Evolutionary conservation across 805 yeast genomes (phyloP), one percentile per base, ranked within the genome.

Genomic region (Ogataea kodamae): DNA sequence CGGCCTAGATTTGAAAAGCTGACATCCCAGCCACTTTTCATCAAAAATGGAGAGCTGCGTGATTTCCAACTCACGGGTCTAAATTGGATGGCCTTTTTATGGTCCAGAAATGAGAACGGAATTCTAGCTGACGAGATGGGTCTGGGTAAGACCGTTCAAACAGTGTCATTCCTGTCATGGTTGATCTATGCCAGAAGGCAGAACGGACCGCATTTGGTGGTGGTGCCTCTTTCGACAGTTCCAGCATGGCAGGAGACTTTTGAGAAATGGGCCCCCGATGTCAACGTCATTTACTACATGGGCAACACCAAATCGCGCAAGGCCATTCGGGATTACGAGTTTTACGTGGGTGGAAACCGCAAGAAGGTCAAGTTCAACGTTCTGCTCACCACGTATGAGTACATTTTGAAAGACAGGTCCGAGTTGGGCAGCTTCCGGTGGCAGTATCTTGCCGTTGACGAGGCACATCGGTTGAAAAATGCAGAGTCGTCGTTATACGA

Each of bases 191-290:
- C 97, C 4, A 77, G 98, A 57, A 76, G 96, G 61, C 98, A 92
- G 55, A 85, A 89, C 60, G 99, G 99, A 6, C 98, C 99, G 3
- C 97, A 90, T 59, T 56, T 92, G 26, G 92, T 92, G 12, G 98
- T 92, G 18, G 98, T 92, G 6, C 99, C 99, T 1, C 65, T 92
- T 37, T 84, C 96, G 2, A 92, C 99, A 0, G 78, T 92, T 35
- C 96, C 97, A 3, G 95, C 98, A 0, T 92, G 99, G 99, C 97
- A 92, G 64, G 98, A 92, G 56, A 92, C 98, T 3, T 86, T 92
- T 60, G 97, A 92, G 50, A 76, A 79, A 52, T 92, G 99, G 99
- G 75, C 98, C 0, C 97, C 98, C 2, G 97, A 89, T 55, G 68
- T 92, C 40, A 92, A 94, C 56, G 87, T 90, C 61, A 77, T 92